These are phyloP conservation scores for Penicillium cataractarum DNA, from an alignment of 495 filamentous ascomycete species.

Conservation along the genomic window DNA sequence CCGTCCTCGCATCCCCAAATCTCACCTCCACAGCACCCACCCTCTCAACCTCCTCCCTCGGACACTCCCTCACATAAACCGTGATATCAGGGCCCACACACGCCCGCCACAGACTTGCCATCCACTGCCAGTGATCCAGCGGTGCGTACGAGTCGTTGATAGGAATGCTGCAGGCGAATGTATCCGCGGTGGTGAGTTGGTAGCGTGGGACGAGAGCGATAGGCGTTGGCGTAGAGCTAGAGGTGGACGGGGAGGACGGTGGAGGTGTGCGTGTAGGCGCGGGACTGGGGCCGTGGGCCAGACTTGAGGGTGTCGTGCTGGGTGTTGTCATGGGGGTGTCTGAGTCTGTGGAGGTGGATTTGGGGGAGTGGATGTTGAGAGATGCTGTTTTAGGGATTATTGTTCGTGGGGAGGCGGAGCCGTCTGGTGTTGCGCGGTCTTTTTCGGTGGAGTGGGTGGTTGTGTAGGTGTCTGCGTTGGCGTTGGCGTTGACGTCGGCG, in stretches of 20 bases:
- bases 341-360: constrained; percentile 36
- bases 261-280: background rate
- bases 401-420: constrained; percentile 36
- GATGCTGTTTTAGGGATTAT: constrained; percentile 40
- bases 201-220: constrained; percentile 78
- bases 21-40: constrained; percentile 54
- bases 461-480: constrained; percentile 13
- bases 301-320: constrained; percentile 14
- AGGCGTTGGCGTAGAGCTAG: constrained; percentile 43
- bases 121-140: constrained; percentile 97
- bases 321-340: constrained; percentile 28
- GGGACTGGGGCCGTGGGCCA: constrained; percentile 7
- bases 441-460: constrained; percentile 18
- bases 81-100: constrained; percentile 87
- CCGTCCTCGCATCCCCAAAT: constrained; percentile 53
- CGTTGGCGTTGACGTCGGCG: background rate
- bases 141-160: constrained; percentile 78
- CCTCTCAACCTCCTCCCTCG: constrained; percentile 51
- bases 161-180: constrained; percentile 69
- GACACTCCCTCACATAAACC: constrained; percentile 57
- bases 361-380: constrained; percentile 36
- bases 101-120: constrained; percentile 90
- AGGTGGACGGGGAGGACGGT: background rate
- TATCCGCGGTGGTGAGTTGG: constrained; percentile 74
- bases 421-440: constrained; percentile 18